Evolutionary conservation across 164 flowering plant species (phyloP).

Genomic region (Cinnamomum micranthum): DNA sequence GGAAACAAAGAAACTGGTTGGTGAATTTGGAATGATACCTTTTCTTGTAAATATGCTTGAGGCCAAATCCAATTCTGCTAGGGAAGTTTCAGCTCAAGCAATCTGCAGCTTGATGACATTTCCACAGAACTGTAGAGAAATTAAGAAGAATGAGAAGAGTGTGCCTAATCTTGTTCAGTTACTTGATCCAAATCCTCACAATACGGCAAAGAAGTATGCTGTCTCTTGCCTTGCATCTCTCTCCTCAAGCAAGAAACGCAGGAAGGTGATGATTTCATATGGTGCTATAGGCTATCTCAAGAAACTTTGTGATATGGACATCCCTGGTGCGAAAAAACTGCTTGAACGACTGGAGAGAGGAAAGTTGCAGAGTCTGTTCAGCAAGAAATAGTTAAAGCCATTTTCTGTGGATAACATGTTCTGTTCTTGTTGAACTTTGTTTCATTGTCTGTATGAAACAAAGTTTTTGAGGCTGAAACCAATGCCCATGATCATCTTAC

Average conservation of each 20-base stretch:
- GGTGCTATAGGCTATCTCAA: conserved; percentile 93
- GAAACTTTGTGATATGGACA: conserved; percentile 80
- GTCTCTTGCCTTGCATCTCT: conserved; percentile 54
- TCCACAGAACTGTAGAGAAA: conserved; percentile 53
- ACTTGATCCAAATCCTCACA: conserved; percentile 75
- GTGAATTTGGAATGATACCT: conserved; percentile 74
- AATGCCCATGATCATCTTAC: not conserved
- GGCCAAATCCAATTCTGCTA: conserved; percentile 56
- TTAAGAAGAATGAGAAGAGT: conserved; percentile 67
- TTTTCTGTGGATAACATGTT: not conserved
- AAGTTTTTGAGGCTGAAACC: not conserved
- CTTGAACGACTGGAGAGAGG: conserved; percentile 81
- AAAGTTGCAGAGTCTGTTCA: conserved; percentile 59
- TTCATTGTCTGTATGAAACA: conserved; percentile 30
- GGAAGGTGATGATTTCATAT: conserved; percentile 79
- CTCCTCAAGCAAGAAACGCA: conserved; percentile 73
- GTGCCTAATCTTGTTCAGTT: conserved; percentile 78
- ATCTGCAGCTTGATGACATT: conserved; percentile 47
- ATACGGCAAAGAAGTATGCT: conserved; percentile 85
- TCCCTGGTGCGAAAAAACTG: conserved; percentile 75
- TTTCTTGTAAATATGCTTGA: conserved; percentile 70
- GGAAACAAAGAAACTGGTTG: conserved; percentile 64
- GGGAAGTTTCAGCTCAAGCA: conserved; percentile 83
- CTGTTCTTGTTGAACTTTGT: conserved; percentile 1
- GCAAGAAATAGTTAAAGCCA: conserved; percentile 37